phyloP scores from a whole-genome alignment of 2,329 filamentous ascomycete genomes.

The Penicillium sp. region DNA sequence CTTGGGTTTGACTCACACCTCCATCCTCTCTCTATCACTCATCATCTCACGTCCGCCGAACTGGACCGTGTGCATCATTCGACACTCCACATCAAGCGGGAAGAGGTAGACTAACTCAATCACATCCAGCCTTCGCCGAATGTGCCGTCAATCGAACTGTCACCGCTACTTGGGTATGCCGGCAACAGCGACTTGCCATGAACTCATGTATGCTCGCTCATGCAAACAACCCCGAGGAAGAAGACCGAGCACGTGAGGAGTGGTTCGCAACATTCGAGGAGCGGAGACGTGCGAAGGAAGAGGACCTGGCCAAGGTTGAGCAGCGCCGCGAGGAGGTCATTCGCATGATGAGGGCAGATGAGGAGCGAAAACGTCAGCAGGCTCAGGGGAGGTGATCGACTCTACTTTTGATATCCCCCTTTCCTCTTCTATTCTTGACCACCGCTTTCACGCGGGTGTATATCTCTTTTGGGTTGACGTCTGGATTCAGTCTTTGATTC shows the following conservation, averaged over 20 bases:
- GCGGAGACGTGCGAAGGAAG: constrained; percentile 65
- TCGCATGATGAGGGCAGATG: constrained; percentile 41
- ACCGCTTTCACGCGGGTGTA: constrained; percentile 12
- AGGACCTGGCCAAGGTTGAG: constrained; percentile 50
- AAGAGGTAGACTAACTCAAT: constrained; percentile 4
- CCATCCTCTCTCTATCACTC: neutral
- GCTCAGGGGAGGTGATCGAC: constrained; percentile 17
- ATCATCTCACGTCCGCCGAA: neutral
- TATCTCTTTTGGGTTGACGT: constrained; percentile 20
- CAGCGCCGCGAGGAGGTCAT: constrained; percentile 43
- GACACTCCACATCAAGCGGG: neutral
- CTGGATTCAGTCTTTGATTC: constrained; percentile 10
- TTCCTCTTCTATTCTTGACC: constrained; percentile 5
- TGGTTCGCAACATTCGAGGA: constrained; percentile 82
- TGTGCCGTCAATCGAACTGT: constrained; percentile 86
- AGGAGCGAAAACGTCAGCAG: constrained; percentile 23
- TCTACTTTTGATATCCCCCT: constrained; percentile 1
- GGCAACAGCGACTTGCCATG: constrained; percentile 76
- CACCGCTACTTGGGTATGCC: constrained; percentile 83
- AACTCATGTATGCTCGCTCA: constrained; percentile 89
- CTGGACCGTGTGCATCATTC: neutral
- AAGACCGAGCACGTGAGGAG: constrained; percentile 85
- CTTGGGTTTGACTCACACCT: neutral
- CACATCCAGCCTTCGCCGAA: constrained; percentile 72
- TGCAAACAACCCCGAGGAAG: constrained; percentile 78